These are phyloP conservation scores for Phyllosticta citrichinensis DNA, from an alignment of 2,329 filamentous ascomycete species.

Conservation along the genomic window DNA sequence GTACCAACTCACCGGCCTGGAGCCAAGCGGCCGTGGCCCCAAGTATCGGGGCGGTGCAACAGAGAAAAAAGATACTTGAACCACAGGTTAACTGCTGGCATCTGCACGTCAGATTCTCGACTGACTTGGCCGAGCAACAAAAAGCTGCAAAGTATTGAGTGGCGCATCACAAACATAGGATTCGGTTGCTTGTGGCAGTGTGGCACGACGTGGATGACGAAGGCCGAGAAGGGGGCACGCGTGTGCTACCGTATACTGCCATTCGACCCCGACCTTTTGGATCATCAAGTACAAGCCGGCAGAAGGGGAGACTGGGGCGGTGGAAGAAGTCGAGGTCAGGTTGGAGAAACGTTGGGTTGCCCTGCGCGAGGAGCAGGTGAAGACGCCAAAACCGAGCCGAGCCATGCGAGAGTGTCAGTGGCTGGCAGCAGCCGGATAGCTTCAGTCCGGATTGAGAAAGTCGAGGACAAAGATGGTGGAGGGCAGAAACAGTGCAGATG, in stretches of 20 bases:
- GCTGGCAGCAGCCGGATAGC: not conserved
- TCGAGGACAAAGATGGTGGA: not conserved
- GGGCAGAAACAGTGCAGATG: not conserved
- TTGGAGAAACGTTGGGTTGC: not conserved
- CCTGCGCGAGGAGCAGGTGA: not conserved
- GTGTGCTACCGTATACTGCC: not conserved
- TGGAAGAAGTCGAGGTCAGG: not conserved
- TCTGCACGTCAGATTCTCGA: not conserved
- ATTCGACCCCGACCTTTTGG: not conserved
- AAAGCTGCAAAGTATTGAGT: not conserved
- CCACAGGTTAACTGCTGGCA: not conserved
- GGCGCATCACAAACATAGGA: not conserved
- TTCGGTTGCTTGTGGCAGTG: not conserved
- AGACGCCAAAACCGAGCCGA: not conserved
- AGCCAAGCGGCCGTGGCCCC: not conserved
- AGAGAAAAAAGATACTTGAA: not conserved
- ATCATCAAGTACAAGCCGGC: not conserved
- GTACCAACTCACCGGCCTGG: not conserved
- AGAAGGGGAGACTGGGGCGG: not conserved
- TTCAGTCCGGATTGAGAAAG: not conserved
- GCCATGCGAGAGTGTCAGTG: not conserved
- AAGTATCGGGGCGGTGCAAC: conserved; percentile 8
- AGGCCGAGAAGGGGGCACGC: not conserved
- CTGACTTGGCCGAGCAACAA: not conserved
- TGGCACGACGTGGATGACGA: not conserved